Evolutionary conservation across 2,329 filamentous ascomycete genomes (phyloP).

Genomic region (Fusarium tuaranense): DNA sequence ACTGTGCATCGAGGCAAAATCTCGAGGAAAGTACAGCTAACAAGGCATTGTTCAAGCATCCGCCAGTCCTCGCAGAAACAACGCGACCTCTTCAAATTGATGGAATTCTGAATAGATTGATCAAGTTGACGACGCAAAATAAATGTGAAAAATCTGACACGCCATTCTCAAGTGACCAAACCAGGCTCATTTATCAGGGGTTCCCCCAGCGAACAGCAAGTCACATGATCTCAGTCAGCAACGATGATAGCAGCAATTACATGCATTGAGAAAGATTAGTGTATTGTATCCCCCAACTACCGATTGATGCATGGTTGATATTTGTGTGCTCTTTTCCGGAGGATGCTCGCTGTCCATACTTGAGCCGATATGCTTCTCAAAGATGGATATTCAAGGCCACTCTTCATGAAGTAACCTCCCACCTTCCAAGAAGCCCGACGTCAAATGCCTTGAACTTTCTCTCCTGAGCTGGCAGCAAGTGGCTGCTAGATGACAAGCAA

Average conservation of each 20-base stretch:
- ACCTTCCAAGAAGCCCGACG: conserved; percentile 69
- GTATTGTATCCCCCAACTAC: background rate
- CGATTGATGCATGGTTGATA: background rate
- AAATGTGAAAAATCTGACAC: background rate
- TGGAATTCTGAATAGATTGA: background rate
- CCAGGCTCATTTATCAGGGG: background rate
- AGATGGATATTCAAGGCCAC: background rate
- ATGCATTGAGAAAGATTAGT: background rate
- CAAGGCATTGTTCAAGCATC: background rate
- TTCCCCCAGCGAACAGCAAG: background rate
- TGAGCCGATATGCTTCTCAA: background rate
- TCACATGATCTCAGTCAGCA: background rate
- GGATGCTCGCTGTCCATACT: background rate
- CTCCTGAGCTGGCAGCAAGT: conserved; percentile 66
- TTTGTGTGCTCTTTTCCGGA: background rate
- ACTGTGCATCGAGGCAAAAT: background rate
- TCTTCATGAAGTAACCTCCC: conserved; percentile 35
- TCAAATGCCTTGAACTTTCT: conserved; percentile 74
- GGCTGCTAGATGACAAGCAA: conserved; percentile 61
- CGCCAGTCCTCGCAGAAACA: background rate
- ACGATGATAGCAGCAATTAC: background rate
- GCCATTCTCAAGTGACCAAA: background rate
- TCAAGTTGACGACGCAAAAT: background rate
- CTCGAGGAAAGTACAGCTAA: background rate
- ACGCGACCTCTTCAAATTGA: background rate